A percentile compares a stretch with the other conserved stretches of the same genome.
These are phyloP conservation scores for Pichia sp. DNA, from an alignment of 1,139 yeast genomes.

Conservation along the genomic window DNA sequence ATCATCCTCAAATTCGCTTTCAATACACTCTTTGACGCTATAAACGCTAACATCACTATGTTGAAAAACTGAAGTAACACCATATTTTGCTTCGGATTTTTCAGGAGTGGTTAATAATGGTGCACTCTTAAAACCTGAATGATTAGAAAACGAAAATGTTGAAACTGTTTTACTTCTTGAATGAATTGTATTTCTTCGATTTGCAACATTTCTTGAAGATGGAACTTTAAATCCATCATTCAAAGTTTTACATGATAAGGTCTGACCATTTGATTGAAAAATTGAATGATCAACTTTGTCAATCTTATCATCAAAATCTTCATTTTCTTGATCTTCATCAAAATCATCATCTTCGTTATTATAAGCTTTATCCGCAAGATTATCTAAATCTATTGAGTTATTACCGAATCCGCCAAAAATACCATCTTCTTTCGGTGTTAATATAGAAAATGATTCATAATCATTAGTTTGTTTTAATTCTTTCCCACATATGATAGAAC, in stretches of 20 bases:
- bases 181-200: slow-evolving; percentile 20
- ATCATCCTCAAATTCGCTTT: slow-evolving; percentile 5
- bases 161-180: slow-evolving; percentile 26
- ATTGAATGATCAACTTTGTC: neutral
- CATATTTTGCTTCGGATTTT: slow-evolving; percentile 10
- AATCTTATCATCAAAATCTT: slow-evolving; percentile 4
- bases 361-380: slow-evolving; percentile 17
- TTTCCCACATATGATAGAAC: too few species aligned
- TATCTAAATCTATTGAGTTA: slow-evolving; percentile 21
- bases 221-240: slow-evolving; percentile 14
- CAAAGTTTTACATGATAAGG: neutral
- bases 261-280: neutral
- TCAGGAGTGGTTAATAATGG: slow-evolving; percentile 13
- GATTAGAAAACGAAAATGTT: slow-evolving; percentile 14
- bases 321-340: neutral
- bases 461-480: slow-evolving; percentile 9
- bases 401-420: slow-evolving; percentile 18
- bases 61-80: slow-evolving; percentile 3
- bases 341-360: neutral
- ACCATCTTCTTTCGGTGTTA: slow-evolving; percentile 6
- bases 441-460: slow-evolving; percentile 3
- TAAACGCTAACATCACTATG: slow-evolving; percentile 6
- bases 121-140: slow-evolving; percentile 9
- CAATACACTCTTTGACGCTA: slow-evolving; percentile 8
- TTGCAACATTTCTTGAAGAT: slow-evolving; percentile 16